phyloP scores from a whole-genome alignment of 208 protist genomes.

The Leishmania tropica region DNA sequence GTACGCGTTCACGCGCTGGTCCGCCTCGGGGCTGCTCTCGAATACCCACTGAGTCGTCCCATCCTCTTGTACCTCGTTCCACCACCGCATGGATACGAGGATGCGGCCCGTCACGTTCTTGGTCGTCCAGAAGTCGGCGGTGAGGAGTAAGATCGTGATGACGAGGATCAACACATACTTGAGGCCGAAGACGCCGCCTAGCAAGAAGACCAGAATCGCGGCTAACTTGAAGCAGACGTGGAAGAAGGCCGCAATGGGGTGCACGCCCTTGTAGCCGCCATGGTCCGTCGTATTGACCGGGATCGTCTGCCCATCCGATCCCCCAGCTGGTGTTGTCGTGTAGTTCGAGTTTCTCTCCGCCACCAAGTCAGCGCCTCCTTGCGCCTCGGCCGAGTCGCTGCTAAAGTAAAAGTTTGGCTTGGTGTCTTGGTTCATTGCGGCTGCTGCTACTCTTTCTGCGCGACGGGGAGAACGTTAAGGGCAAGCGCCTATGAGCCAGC shows the following conservation, averaged over 20 bases:
- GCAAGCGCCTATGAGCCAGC: neutral
- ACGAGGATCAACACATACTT: constrained; percentile 86
- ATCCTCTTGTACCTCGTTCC: constrained; percentile 95
- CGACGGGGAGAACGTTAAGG: neutral
- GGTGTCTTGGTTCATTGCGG: constrained; percentile 15
- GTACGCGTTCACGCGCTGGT: constrained; percentile 71
- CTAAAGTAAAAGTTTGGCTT: constrained; percentile 13
- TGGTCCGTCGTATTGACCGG: constrained; percentile 19
- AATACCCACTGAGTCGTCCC: constrained; percentile 94
- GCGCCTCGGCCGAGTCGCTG: constrained; percentile 7
- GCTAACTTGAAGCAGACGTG: constrained; percentile 88
- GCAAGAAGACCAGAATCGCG: constrained; percentile 83
- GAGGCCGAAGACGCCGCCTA: constrained; percentile 61
- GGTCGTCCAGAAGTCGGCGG: constrained; percentile 95
- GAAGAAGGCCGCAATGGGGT: constrained; percentile 86
- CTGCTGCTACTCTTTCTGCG: neutral
- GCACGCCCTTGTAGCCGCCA: constrained; percentile 76
- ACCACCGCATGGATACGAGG: constrained; percentile 94
- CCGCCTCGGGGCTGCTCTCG: constrained; percentile 81
- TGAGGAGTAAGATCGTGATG: constrained; percentile 83
- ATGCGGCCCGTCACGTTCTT: constrained; percentile 96
- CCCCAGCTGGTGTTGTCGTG: neutral
- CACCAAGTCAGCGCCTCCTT: neutral
- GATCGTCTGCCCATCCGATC: constrained; percentile 11
- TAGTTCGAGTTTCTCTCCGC: neutral